phyloP scores from a whole-genome alignment of 805 yeast species.

The Saccharomycopsis synnaedendra region DNA sequence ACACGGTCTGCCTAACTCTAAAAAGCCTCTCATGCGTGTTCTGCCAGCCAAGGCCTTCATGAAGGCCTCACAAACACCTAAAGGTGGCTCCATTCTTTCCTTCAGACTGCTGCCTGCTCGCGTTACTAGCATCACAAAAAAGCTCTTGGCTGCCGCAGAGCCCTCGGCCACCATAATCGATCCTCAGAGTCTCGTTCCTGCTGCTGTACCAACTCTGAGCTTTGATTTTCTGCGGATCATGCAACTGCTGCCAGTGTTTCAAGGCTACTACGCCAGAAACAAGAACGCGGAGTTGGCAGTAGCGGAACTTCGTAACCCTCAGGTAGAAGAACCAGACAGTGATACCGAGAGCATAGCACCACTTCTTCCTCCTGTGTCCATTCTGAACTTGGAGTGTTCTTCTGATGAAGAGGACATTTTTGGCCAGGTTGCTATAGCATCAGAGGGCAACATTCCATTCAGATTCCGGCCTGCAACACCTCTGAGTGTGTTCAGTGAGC shows the following conservation, averaged over 20 bases:
- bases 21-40: conserved; percentile 19
- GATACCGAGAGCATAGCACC: background rate
- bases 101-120: background rate
- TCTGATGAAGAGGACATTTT: conserved; percentile 5
- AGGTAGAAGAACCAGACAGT: background rate
- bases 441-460: too few relatives aligned
- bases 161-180: conserved; percentile 1
- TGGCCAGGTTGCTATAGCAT: too few relatives aligned
- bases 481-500: too few relatives aligned
- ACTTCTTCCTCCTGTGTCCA: conserved; percentile 14
- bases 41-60: conserved; percentile 14
- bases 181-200: conserved; percentile 6
- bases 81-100: background rate
- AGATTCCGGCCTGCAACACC: too few relatives aligned
- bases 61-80: background rate
- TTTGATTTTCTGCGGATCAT: conserved; percentile 11
- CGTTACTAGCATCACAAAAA: conserved; percentile 13
- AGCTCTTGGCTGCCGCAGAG: conserved; percentile 8
- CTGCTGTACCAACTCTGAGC: conserved; percentile 1
- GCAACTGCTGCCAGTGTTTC: conserved; percentile 11
- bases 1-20: conserved; percentile 18
- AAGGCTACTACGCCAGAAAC: conserved; percentile 10
- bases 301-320: background rate
- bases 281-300: background rate
- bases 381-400: conserved; percentile 7